phyloP scores from a whole-genome alignment of 2,329 filamentous ascomycete species.

The Monosporascus sp. region DNA sequence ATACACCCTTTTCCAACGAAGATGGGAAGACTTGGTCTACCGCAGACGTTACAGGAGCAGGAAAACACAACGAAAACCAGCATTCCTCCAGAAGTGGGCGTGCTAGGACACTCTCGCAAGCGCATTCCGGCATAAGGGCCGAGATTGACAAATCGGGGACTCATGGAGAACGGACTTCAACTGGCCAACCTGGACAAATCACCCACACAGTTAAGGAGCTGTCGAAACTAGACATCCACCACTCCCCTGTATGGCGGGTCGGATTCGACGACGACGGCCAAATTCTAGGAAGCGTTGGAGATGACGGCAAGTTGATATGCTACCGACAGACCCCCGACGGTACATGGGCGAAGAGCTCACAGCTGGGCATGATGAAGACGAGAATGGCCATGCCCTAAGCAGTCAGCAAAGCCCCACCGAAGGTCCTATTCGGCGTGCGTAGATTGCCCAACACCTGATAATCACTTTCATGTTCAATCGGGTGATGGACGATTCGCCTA shows the following conservation, averaged over 20 bases:
- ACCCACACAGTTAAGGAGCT: conserved; percentile 58
- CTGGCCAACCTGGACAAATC: conserved; percentile 59
- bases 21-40: conserved; percentile 47
- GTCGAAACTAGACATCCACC: conserved; percentile 61
- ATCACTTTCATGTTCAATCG: too few species aligned
- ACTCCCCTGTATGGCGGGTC: conserved; percentile 70
- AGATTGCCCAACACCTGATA: too few species aligned
- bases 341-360: conserved; percentile 54
- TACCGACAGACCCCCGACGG: conserved; percentile 56
- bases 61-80: conserved; percentile 14
- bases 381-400: conserved; percentile 41
- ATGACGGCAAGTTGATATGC: conserved; percentile 63
- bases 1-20: conserved; percentile 47
- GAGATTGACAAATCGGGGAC: conserved; percentile 46
- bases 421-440: too few species aligned
- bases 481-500: too few species aligned
- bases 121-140: conserved; percentile 45
- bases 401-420: not conserved
- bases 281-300: conserved; percentile 68
- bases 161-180: conserved; percentile 44
- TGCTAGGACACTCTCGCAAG: conserved; percentile 22
- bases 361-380: conserved; percentile 53
- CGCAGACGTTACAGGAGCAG: conserved; percentile 34
- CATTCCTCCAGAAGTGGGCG: conserved; percentile 1
- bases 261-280: conserved; percentile 66